Percentiles rank a stretch among this genome's conserved stretches.
phyloP scores from a whole-genome alignment of 2,329 filamentous ascomycete genomes.

The Zarea fungicola region DNA sequence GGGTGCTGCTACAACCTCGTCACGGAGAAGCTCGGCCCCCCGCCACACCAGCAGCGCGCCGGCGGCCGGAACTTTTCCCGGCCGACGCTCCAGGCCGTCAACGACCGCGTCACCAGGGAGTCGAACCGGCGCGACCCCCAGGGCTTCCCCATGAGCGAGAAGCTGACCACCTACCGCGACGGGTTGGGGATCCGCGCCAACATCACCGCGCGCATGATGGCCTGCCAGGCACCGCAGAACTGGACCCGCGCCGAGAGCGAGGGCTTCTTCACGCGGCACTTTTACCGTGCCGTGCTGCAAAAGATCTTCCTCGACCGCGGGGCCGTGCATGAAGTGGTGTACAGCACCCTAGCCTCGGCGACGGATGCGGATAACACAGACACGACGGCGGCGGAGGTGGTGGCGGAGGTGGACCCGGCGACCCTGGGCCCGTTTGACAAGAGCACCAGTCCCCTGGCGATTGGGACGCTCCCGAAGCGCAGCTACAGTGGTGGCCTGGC shows the following conservation, averaged over 20 bases:
- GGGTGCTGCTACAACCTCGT: slow-evolving; percentile 98
- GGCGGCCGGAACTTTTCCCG: slow-evolving; percentile 72
- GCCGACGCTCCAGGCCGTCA: slow-evolving; percentile 59
- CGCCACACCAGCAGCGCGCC: slow-evolving; percentile 82
- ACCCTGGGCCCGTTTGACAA: slow-evolving; percentile 40
- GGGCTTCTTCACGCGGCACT: slow-evolving; percentile 86
- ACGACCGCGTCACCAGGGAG: slow-evolving; percentile 63
- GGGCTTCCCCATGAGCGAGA: slow-evolving; percentile 87
- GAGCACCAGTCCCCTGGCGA: slow-evolving; percentile 74
- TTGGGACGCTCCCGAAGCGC: slow-evolving; percentile 76
- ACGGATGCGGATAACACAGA: no score
- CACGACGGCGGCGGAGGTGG: no score
- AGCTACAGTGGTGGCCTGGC: slow-evolving; percentile 67
- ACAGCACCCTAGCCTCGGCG: no score
- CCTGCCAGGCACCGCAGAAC: slow-evolving; percentile 89
- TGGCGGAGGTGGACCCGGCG: slow-evolving; percentile 19
- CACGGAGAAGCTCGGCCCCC: slow-evolving; percentile 81
- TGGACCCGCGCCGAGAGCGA: slow-evolving; percentile 81
- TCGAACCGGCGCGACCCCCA: slow-evolving; percentile 75
- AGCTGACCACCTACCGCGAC: slow-evolving; percentile 52
- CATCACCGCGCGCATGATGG: slow-evolving; percentile 97
- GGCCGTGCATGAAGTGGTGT: slow-evolving; percentile 59
- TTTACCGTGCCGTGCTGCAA: slow-evolving; percentile 85
- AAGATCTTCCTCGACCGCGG: slow-evolving; percentile 85
- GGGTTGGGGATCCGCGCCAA: slow-evolving; percentile 71